These are phyloP conservation scores for Syzygium malaccense DNA, from an alignment of 441 rosid species.

Conservation along the genomic window DNA sequence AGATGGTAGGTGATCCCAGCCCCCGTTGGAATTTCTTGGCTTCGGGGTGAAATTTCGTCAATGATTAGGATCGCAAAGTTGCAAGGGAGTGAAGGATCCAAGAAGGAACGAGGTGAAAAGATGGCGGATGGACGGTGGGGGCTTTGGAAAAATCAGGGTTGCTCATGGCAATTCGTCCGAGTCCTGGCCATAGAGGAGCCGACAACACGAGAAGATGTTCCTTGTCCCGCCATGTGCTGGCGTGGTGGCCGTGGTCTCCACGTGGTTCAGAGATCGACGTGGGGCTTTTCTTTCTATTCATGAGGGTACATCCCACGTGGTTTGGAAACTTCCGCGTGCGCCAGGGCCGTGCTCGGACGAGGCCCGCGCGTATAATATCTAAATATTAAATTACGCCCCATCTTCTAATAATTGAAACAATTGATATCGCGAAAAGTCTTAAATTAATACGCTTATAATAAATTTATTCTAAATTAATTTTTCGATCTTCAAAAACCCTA, in stretches of 20 bases:
- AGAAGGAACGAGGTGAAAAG: neutral
- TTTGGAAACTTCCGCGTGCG: neutral
- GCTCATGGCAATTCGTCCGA: no score
- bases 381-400: fast-evolving
- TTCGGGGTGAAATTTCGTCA: neutral
- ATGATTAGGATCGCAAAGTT: neutral
- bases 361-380: neutral
- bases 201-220: neutral
- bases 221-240: neutral
- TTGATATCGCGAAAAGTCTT: no score
- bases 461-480: no score
- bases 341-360: neutral
- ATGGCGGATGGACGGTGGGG: no score
- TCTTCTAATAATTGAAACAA: neutral
- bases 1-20: neutral
- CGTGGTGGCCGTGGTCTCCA: neutral
- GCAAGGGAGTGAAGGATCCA: neutral
- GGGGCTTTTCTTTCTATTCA: neutral
- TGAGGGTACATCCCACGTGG: neutral
- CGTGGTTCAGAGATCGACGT: neutral
- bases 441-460: no score
- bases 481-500: no score
- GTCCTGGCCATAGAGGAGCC: no score
- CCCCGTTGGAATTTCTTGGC: neutral
- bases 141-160: neutral